Conservation (phyloP, 345 rosid species). For the Hibiscus syriacus region DNA sequence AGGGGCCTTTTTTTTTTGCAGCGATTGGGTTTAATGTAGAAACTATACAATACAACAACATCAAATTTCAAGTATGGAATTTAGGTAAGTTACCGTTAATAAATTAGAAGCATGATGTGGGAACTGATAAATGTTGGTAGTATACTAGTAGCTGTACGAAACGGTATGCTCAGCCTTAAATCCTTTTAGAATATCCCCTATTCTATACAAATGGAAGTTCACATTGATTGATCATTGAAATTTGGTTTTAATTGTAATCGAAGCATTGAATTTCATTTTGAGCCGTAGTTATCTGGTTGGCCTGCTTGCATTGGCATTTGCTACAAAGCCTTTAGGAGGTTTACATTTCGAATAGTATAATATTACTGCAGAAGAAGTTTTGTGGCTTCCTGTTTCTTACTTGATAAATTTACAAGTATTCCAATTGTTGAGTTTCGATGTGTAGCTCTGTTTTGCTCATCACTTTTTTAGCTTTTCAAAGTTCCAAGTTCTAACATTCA, state of each 20-base stretch:
- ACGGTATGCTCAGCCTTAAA: background rate
- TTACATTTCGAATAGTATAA: background rate
- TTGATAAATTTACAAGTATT: background rate
- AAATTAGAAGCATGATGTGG: no score
- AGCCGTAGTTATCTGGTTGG: background rate
- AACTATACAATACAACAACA: conserved; percentile 90
- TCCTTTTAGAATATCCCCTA: no score
- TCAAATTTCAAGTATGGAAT: conserved; percentile 93
- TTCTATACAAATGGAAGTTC: background rate
- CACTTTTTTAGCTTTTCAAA: background rate
- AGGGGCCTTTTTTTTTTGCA: conserved; percentile 16
- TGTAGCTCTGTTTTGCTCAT: background rate
- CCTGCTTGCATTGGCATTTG: background rate
- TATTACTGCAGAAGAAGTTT: no score
- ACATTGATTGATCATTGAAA: background rate
- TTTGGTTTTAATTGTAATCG: no score
- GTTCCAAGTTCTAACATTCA: background rate
- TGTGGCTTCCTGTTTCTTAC: background rate
- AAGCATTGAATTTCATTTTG: background rate
- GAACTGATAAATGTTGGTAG: background rate
- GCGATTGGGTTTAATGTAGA: conserved; percentile 98
- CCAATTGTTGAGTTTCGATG: background rate
- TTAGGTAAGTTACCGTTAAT: conserved; percentile 41
- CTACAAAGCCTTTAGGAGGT: background rate
- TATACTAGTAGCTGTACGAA: background rate